Conservation (phyloP, 306 rosid genomes). For the Ormosia emarginata region DNA sequence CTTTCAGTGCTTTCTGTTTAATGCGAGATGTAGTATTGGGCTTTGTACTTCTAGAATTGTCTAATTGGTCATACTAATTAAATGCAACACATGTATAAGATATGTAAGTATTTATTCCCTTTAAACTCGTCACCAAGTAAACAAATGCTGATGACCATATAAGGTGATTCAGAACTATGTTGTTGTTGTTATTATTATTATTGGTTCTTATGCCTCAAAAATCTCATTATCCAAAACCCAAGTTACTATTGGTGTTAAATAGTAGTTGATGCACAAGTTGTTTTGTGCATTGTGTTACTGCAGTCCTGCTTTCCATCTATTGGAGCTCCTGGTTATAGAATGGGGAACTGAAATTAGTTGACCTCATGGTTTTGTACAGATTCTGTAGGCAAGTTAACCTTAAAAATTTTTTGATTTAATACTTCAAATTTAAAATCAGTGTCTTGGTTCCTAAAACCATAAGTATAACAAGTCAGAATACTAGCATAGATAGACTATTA, state of each 20-base stretch:
- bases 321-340: neutral
- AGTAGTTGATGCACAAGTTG: neutral
- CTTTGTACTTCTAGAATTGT: neutral
- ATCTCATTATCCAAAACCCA: neutral
- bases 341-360: neutral
- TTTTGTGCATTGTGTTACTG: neutral
- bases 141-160: neutral
- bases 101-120: neutral
- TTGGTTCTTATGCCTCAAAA: neutral
- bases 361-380: neutral
- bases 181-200: neutral
- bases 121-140: neutral
- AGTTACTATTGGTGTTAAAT: neutral
- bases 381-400: neutral
- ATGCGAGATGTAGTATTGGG: neutral
- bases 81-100: neutral
- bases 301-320: neutral
- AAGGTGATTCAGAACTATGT: neutral
- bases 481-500: neutral
- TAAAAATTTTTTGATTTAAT: neutral
- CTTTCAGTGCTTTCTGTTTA: conserved; percentile 7
- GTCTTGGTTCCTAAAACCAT: neutral
- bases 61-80: neutral
- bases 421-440: neutral
- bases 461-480: neutral